Evolutionary conservation across 2,329 filamentous ascomycete species (phyloP).

Genomic region (Ophiocordyceps camponoti-saundersi): DNA sequence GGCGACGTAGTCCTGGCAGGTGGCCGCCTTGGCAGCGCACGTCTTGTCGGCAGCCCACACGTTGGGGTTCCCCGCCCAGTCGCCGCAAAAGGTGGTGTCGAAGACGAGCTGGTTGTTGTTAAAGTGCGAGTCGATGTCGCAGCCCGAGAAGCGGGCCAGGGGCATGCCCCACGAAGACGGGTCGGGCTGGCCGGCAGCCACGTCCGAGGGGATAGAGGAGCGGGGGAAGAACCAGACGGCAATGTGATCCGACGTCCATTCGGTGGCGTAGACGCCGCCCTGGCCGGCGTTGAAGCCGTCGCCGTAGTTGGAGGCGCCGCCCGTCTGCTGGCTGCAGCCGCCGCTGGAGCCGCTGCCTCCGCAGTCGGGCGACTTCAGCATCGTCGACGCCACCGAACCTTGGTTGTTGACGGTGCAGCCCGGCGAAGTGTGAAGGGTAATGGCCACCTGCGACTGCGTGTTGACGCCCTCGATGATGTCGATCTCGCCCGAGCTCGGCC

Average conservation of each 20-base stretch:
- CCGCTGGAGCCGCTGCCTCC: slow-evolving; percentile 30
- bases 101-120: slow-evolving; percentile 58
- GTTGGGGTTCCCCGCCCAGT: slow-evolving; percentile 52
- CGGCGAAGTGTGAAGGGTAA: slow-evolving; percentile 50
- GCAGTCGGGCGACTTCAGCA: slow-evolving; percentile 36
- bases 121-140: slow-evolving; percentile 58
- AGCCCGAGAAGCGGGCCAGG: slow-evolving; percentile 50
- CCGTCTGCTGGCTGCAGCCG: slow-evolving; percentile 42
- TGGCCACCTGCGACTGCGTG: slow-evolving; percentile 34
- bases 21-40: slow-evolving; percentile 41
- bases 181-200: slow-evolving; percentile 40
- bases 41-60: slow-evolving; percentile 42
- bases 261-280: slow-evolving; percentile 57
- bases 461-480: slow-evolving; percentile 72
- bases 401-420: slow-evolving; percentile 39
- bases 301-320: slow-evolving; percentile 40
- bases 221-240: slow-evolving; percentile 71
- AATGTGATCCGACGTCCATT: slow-evolving; percentile 61
- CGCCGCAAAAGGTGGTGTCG: slow-evolving; percentile 73
- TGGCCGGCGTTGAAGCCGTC: slow-evolving; percentile 51
- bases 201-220: slow-evolving; percentile 43
- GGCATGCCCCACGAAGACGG: slow-evolving; percentile 54
- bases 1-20: slow-evolving; percentile 57
- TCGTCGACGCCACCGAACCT: slow-evolving; percentile 26
- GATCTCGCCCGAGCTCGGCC: slow-evolving; percentile 58